Evolutionary conservation across 805 yeast species (phyloP).

Genomic region (Naumovozyma dairenensis): DNA sequence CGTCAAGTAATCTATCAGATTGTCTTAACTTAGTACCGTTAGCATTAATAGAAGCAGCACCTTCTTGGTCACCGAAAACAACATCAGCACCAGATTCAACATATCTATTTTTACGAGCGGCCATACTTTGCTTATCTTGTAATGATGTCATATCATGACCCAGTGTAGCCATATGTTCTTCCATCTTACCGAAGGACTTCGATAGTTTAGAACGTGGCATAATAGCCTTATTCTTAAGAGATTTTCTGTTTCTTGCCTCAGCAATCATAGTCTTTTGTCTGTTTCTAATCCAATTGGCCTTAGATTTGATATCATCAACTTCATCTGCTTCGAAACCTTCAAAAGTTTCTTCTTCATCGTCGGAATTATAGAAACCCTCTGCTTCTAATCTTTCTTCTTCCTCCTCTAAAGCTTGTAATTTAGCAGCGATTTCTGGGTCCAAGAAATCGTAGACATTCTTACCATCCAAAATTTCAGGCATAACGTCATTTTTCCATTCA

Average conservation of each 20-base stretch:
- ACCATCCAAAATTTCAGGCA: slow-evolving; percentile 96
- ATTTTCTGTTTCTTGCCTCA: slow-evolving; percentile 78
- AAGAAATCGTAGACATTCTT: slow-evolving; percentile 94
- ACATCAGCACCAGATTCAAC: slow-evolving; percentile 70
- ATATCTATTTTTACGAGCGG: slow-evolving; percentile 31
- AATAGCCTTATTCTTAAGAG: slow-evolving; percentile 74
- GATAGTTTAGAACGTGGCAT: slow-evolving; percentile 85
- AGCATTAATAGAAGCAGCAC: slow-evolving; percentile 23
- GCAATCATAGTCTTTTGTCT: slow-evolving; percentile 90
- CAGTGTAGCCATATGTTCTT: slow-evolving; percentile 75
- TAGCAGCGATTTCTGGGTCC: slow-evolving; percentile 90
- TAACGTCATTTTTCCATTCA: slow-evolving; percentile 93
- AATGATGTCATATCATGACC: slow-evolving; percentile 79
- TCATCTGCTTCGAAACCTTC: slow-evolving; percentile 64
- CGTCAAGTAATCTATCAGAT: slow-evolving; percentile 75
- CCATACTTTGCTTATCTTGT: slow-evolving; percentile 39
- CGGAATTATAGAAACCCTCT: slow-evolving; percentile 94
- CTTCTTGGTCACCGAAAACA: slow-evolving; percentile 43
- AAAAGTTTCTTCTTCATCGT: slow-evolving; percentile 58
- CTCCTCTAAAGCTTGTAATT: slow-evolving; percentile 88
- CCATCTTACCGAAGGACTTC: slow-evolving; percentile 70
- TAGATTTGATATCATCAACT: slow-evolving; percentile 58
- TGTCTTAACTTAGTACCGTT: slow-evolving; percentile 42
- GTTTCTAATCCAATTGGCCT: slow-evolving; percentile 92
- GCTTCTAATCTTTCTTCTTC: slow-evolving; percentile 91